A percentile compares a stretch with the other conserved stretches of the same genome.
Evolutionary conservation across 257 asterid genomes (phyloP).

Genomic region (Fraxinus anomala): DNA sequence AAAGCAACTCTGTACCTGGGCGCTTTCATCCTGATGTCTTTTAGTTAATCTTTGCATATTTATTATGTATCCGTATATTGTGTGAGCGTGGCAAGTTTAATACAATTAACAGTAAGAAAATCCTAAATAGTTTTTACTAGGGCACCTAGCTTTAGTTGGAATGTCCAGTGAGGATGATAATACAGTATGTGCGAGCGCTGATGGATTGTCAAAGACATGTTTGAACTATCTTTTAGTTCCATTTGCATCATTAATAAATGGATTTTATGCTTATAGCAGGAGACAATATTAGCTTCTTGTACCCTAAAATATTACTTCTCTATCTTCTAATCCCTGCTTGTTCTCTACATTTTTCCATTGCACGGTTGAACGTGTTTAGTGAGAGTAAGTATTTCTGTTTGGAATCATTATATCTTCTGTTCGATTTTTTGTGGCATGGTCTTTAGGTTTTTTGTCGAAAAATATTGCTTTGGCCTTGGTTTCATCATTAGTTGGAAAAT

Average conservation of each 20-base stretch:
- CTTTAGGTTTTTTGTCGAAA: too few relatives aligned
- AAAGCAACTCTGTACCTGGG: constrained; percentile 71
- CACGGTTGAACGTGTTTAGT: not conserved
- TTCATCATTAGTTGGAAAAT: not conserved
- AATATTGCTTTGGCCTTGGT: not conserved
- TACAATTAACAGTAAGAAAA: not conserved
- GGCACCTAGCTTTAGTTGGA: not conserved
- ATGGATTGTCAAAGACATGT: not conserved
- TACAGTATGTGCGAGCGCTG: not conserved
- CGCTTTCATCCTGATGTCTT: constrained; percentile 83
- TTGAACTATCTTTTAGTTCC: not conserved
- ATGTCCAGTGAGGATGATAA: not conserved
- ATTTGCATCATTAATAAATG: not conserved
- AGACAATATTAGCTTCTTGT: not conserved
- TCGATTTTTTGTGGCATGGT: not conserved
- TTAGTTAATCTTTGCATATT: constrained; percentile 27
- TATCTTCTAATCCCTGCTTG: not conserved
- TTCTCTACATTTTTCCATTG: not conserved
- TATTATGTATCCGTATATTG: not conserved
- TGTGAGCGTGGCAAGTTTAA: not conserved
- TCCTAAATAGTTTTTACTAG: not conserved
- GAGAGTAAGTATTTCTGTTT: too few relatives aligned
- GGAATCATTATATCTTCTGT: too few relatives aligned
- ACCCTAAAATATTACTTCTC: not conserved
- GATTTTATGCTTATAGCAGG: not conserved